These are phyloP conservation scores for Viola pubescens DNA, from an alignment of 441 rosid species.

Conservation along the genomic window DNA sequence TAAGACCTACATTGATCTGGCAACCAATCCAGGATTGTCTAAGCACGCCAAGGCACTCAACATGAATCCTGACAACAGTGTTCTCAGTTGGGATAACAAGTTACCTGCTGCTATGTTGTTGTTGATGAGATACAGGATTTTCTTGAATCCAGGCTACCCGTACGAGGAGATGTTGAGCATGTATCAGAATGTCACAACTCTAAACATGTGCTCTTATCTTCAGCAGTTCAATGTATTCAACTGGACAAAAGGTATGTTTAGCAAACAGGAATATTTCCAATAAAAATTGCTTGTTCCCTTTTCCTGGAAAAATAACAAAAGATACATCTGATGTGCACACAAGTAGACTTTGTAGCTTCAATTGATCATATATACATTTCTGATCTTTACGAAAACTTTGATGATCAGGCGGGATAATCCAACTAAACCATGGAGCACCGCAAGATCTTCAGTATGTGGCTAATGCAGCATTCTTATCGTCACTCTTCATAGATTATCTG, in stretches of 20 bases:
- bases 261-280: neutral
- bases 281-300: neutral
- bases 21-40: slow-evolving; percentile 50
- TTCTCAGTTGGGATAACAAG: slow-evolving; percentile 71
- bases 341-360: too few relatives aligned
- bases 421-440: slow-evolving; percentile 45
- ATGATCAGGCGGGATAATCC: slow-evolving; percentile 56
- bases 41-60: slow-evolving; percentile 49
- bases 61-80: slow-evolving; percentile 28
- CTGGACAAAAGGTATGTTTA: slow-evolving; percentile 47
- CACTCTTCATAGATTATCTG: slow-evolving; percentile 66
- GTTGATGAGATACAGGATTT: slow-evolving; percentile 61
- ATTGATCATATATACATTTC: neutral
- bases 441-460: slow-evolving; percentile 62
- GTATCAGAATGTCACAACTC: slow-evolving; percentile 64
- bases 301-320: neutral
- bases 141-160: slow-evolving; percentile 69
- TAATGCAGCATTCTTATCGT: slow-evolving; percentile 73
- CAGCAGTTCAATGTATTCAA: slow-evolving; percentile 49
- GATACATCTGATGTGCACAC: too few relatives aligned
- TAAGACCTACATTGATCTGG: slow-evolving; percentile 36
- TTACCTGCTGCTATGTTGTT: slow-evolving; percentile 76
- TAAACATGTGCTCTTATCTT: slow-evolving; percentile 70
- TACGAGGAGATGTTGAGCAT: slow-evolving; percentile 65
- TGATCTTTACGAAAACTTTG: slow-evolving; percentile 3